Evolutionary conservation across 192 early-diverging fungal genomes (phyloP), one percentile per base, ranked within the genome.

Genomic region (Coemansia sp.): DNA sequence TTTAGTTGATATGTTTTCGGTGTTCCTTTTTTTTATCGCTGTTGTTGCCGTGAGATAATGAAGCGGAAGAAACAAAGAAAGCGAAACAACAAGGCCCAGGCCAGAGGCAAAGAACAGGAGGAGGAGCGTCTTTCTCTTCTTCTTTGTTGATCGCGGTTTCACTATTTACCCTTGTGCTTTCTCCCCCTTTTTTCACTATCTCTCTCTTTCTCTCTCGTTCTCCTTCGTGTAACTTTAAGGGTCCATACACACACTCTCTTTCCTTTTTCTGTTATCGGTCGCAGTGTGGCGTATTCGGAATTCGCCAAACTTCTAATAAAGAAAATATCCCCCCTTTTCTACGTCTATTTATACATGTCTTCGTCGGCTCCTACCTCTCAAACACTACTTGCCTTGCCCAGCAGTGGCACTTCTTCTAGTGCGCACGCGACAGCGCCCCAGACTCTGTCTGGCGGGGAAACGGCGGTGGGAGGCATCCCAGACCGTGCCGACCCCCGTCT

Each of bases 261-360:
- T 49, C 27, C n/a, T 0, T 49, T 5, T 49, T 47, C 20, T 43
- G 0, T 43, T 43, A 3, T 19, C 19, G 45, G 47, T 27, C 47
- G 47, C n/a, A n/a, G n/a, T n/a, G n/a, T n/a, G n/a, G n/a, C n/a
- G 47, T 49, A 24, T 49, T 49, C 9, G 47, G 24, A 49, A 49
- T 49, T 49, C 42, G 20, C 42, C n/a, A n/a, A n/a, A n/a, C n/a
- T n/a, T n/a, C n/a, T n/a, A n/a, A 43, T 2, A 41, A 41, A 4
- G 15, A 10, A 8, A 45, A 45, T 17, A 41, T 15, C n/a, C 15
- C 51, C 14, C 29, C 6, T 8, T 29, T 27, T 47, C 8, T 47
- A 27, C 3, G 2, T 31, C 0, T 17, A 4, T 53, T 31, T 27
- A 29, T 31, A 31, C 7, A 49, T 49, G 47, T 4, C 22, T 9